Evolutionary conservation across 2,329 filamentous ascomycete species (phyloP).

Genomic region (Chrysoporthe austroafricana): DNA sequence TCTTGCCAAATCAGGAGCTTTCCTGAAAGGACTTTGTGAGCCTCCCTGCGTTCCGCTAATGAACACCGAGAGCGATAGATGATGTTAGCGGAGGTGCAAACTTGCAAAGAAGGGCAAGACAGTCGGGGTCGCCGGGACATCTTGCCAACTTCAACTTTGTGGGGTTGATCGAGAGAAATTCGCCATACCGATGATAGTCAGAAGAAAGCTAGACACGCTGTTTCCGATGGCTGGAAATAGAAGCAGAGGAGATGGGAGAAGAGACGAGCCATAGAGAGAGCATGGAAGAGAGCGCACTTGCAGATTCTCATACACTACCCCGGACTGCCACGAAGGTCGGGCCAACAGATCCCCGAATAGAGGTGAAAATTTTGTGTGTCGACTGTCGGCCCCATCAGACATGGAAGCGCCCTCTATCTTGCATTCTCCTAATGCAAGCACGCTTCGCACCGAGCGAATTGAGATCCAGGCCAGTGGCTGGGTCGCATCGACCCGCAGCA

Average conservation of each 20-base stretch:
- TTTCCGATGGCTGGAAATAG: neutral
- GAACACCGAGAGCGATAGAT: constrained; percentile 2
- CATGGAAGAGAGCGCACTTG: neutral
- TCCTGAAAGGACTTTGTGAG: neutral
- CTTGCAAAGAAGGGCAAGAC: neutral
- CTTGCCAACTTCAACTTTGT: neutral
- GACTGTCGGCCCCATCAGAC: neutral
- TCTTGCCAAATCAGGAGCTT: constrained; percentile 8
- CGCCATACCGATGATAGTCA: neutral
- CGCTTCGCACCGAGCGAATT: constrained; percentile 22
- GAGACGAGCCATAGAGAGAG: neutral
- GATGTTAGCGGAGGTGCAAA: neutral
- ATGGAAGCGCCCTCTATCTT: constrained; percentile 15
- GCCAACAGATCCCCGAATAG: neutral
- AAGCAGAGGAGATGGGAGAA: neutral
- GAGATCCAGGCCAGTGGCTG: constrained; percentile 15
- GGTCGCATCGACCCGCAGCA: constrained; percentile 23
- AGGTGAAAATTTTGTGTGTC: neutral
- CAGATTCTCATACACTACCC: constrained; percentile 13
- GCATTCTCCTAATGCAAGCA: constrained; percentile 25
- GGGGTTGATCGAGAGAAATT: neutral
- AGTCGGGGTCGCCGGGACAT: neutral
- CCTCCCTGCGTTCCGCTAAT: neutral
- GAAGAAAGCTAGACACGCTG: neutral
- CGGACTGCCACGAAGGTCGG: neutral